Conservation (phyloP, 495 filamentous ascomycete species). For the Eremomyces bilateralis region DNA sequence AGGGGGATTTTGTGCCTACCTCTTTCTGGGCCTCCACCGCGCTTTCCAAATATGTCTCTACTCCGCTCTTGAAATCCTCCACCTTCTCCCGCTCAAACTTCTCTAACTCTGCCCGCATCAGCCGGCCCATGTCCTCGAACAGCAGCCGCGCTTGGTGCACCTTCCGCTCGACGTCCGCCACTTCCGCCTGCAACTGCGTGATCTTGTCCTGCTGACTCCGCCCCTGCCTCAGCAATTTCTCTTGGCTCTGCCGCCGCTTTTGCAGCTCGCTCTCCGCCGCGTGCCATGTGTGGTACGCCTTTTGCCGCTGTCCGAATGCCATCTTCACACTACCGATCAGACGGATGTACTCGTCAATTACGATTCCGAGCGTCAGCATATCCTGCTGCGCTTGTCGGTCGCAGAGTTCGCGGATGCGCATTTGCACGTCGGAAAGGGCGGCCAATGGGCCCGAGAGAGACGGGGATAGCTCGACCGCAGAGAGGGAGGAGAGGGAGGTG, state of each 20-base stretch:
- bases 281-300: constrained; percentile 86
- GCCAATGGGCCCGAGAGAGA: constrained; percentile 77
- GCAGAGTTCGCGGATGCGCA: constrained; percentile 85
- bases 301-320: constrained; percentile 79
- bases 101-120: constrained; percentile 81
- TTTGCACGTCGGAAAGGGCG: constrained; percentile 73
- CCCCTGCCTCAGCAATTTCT: constrained; percentile 81
- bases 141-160: constrained; percentile 76
- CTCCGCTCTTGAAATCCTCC: constrained; percentile 94
- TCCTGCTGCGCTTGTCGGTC: constrained; percentile 95
- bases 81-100: constrained; percentile 95
- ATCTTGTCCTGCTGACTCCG: constrained; percentile 88
- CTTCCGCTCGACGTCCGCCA: constrained; percentile 75
- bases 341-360: constrained; percentile 94
- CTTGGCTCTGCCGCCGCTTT: constrained; percentile 67
- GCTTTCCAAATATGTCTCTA: constrained; percentile 91
- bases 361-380: constrained; percentile 86
- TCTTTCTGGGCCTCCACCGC: constrained; percentile 97
- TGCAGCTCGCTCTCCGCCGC: constrained; percentile 66
- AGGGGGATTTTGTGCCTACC: constrained; percentile 28
- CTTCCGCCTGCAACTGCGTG: constrained; percentile 77
- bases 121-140: constrained; percentile 92
- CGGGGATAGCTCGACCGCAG: constrained; percentile 70
- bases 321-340: constrained; percentile 84
- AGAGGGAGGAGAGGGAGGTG: constrained; percentile 68